Evolutionary conservation across 495 filamentous ascomycete genomes (phyloP).

Genomic region (Penicillium egyptiacum): DNA sequence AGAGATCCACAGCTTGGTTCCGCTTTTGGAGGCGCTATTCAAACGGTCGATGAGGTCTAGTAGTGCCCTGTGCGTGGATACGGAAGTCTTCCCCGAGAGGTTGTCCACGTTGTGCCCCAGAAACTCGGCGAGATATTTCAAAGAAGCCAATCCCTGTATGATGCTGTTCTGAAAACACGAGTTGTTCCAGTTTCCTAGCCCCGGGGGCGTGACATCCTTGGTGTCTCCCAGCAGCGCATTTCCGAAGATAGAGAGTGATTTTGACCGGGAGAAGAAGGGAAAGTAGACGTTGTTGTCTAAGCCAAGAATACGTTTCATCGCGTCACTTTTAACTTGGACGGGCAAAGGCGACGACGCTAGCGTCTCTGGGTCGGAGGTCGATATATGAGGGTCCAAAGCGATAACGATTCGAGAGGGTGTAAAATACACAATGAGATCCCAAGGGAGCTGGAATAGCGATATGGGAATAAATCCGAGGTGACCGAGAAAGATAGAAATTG

Average conservation of each 20-base stretch:
- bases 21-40: slow-evolving; percentile 64
- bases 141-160: slow-evolving; percentile 79
- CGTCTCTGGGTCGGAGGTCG: slow-evolving; percentile 25
- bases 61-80: slow-evolving; percentile 57
- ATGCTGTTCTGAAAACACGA: slow-evolving; percentile 98
- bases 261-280: slow-evolving; percentile 47
- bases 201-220: slow-evolving; percentile 57
- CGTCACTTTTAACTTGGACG: slow-evolving; percentile 59
- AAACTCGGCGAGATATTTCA: slow-evolving; percentile 59
- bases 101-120: slow-evolving; percentile 48
- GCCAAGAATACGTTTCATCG: slow-evolving; percentile 65
- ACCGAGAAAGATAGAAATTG: slow-evolving; percentile 31
- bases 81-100: slow-evolving; percentile 33
- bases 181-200: slow-evolving; percentile 88
- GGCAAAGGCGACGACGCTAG: slow-evolving; percentile 24
- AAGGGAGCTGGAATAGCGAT: slow-evolving; percentile 42
- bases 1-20: slow-evolving; percentile 74
- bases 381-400: slow-evolving; percentile 52
- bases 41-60: slow-evolving; percentile 63
- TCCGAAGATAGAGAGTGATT: slow-evolving; percentile 44
- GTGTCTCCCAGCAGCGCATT: slow-evolving; percentile 38
- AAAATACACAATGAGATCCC: slow-evolving; percentile 62
- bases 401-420: slow-evolving; percentile 61
- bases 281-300: slow-evolving; percentile 57
- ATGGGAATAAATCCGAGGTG: slow-evolving; percentile 32